Conservation (phyloP, 2,329 filamentous ascomycete genomes). For the Xylaria sp. region DNA sequence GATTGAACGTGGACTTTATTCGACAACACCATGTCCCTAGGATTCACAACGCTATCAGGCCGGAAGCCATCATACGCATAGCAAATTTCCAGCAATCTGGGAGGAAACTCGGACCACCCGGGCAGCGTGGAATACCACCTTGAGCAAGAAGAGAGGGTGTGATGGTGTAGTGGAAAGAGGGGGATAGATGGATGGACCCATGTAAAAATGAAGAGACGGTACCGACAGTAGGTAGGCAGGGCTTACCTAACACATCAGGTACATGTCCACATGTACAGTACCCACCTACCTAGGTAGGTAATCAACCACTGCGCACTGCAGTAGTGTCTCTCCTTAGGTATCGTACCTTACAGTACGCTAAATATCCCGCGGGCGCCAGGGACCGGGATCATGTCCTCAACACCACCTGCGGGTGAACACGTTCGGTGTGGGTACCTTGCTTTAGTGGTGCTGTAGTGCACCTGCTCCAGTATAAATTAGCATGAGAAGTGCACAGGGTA, state of each 20-base stretch:
- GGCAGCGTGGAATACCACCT: no score
- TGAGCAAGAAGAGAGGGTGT: neutral
- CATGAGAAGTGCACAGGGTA: neutral
- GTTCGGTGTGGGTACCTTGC: conserved; percentile 1
- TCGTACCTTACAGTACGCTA: no score
- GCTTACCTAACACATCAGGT: no score
- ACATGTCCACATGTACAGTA: neutral
- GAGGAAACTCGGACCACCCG: no score
- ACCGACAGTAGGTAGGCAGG: neutral
- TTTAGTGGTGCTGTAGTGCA: neutral
- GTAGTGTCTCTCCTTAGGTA: no score
- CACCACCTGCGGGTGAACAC: neutral
- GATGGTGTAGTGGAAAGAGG: neutral
- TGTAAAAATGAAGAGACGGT: no score
- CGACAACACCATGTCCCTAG: no score
- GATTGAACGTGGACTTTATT: no score
- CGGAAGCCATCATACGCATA: no score
- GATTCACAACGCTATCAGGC: no score
- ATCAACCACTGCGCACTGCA: neutral
- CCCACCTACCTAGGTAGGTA: neutral
- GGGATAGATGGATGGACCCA: neutral
- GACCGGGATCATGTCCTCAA: neutral
- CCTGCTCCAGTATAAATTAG: neutral
- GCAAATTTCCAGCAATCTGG: no score
- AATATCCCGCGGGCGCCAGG: no score